Base-by-base conservation (phyloP, 352 stramenopile species). In the Pythium graminicola region DNA sequence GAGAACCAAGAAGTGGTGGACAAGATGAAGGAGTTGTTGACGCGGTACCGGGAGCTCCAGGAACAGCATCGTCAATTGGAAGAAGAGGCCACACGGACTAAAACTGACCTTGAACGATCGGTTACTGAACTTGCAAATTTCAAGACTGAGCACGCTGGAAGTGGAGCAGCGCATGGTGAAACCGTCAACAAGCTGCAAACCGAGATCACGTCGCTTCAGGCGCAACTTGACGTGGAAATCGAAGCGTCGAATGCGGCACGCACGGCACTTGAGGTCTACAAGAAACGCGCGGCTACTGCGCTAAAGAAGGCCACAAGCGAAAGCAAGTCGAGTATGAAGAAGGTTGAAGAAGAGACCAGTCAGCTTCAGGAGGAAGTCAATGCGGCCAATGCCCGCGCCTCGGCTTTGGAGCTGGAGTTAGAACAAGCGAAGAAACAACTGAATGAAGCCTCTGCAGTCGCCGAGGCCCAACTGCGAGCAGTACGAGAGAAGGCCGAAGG, bases 301-400 rank as follows among this genome's bases (percentile, higher is more conserved):
- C 43, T 92, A 16, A 92, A 92, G 65, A 92, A 89, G 45, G 71
- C 78, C 28, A 83, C 71, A 4, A 71, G 54, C 54, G 81, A 89
- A 42, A 80, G 65, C 59, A 85, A 82, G 35, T 44, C 75, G 51
- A 85, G 61, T 57, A 57, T 85, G 49, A 73, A 78, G 42, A 76
- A 85, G 35, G 64, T 66, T 27, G 57, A 63, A 0, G 60, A 83
- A 26, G 72, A 63, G 38, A 65, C 61, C 23, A 66, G 54, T 2
- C 61, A 77, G 52, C 62, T 85, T 11, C 69, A 86, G 54, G 47
- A 76, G 11, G 65, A 83, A n/a, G 8, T 81, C 2, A 35, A 62
- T n/a, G 28, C 50, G 2, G 64, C 73, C 9, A 85, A 72, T 45
- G 50, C 67, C 45, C 60, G 67, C 36, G 62, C 80, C 7, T 14